These are phyloP conservation scores for Eutrema heterophyllum DNA, from an alignment of 345 rosid species.

Conservation along the genomic window DNA sequence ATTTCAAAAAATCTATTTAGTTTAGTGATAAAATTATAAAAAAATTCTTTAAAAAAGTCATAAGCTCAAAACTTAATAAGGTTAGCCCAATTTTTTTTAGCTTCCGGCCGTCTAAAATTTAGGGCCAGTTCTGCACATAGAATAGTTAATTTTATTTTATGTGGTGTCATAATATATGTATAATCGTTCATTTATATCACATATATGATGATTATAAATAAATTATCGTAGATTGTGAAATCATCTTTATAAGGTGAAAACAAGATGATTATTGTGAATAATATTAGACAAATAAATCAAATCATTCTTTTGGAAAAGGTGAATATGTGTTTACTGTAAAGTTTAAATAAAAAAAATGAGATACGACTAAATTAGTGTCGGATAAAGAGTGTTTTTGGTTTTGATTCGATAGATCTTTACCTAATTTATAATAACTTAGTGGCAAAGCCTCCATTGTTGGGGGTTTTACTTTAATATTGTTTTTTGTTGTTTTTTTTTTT, in stretches of 20 bases:
- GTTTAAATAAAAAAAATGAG: neutral
- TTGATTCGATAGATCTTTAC: constrained; percentile 20
- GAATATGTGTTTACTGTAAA: constrained; percentile 21
- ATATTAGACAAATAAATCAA: constrained; percentile 22
- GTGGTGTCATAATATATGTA: neutral
- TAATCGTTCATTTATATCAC: neutral
- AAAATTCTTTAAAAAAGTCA: no score
- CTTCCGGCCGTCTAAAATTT: no score
- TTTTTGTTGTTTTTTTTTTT: neutral
- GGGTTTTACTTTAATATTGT: neutral
- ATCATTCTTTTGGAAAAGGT: constrained; percentile 29
- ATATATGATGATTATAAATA: neutral
- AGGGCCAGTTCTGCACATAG: no score
- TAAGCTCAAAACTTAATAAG: no score
- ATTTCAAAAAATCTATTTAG: no score
- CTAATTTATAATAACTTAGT: constrained; percentile 5
- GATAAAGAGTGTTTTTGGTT: constrained; percentile 17
- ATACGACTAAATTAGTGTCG: constrained; percentile 5
- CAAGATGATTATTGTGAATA: constrained; percentile 16
- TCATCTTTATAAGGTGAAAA: neutral
- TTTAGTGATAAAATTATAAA: no score
- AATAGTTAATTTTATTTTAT: neutral
- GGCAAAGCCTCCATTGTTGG: constrained; percentile 14
- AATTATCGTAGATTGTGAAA: neutral
- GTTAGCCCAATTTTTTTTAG: no score